Base-by-base conservation (phyloP, 1,284 basidiomycete species). In the Dichomitus squalens region DNA sequence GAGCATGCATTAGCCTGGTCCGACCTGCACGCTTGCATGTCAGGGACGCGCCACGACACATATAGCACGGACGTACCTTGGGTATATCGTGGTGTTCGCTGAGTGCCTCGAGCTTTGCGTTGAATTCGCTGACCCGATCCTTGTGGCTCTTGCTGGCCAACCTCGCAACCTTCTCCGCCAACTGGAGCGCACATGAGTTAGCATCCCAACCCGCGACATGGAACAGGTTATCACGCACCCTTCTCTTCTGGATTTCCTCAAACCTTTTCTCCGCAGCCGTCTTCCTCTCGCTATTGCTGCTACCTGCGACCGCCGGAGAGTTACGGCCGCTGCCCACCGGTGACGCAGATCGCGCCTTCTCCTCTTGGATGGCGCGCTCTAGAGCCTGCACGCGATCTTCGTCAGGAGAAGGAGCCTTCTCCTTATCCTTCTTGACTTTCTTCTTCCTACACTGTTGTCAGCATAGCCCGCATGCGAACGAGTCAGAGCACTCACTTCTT, bases 11-110 rank as follows among this genome's bases (percentile, higher is more conserved):
- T 85, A 91, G 76, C 88, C 88, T 47, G 89, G 88, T 55, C 88
- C 88, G 70, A 91, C 88, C 89, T 91, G 59, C 18, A 33, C 18
- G 5, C 16, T 18, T 16, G 27, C 18, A 12, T 46, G 29, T 38
- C 20, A 48, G 16, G 1, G 27, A 25, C 20, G 18, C 11, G 5
- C 5, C 0, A 44, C 41, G 43, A 49, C 31, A 23, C 18, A 31
- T 3, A 27, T 7, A 27, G 51, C 57, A 64, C 55, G 58, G 66
- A 64, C 72, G 62, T 69, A 90, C 93, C 80, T 95, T 95, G 39
- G 93, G 93, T 66, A 96, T 95, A 72, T 96, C 93, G 72, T 96
- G 92, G 79, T 96, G 94, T 76, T 96, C 93, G 70, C 90, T 92
- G 58, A 97, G 83, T 50, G 84, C 79, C 72, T 96, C 95, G 7